Evolutionary conservation across 371 early-diverging fungal species (phyloP), one percentile per base, ranked within the genome.

Genomic region (Lichtheimia ornata): DNA sequence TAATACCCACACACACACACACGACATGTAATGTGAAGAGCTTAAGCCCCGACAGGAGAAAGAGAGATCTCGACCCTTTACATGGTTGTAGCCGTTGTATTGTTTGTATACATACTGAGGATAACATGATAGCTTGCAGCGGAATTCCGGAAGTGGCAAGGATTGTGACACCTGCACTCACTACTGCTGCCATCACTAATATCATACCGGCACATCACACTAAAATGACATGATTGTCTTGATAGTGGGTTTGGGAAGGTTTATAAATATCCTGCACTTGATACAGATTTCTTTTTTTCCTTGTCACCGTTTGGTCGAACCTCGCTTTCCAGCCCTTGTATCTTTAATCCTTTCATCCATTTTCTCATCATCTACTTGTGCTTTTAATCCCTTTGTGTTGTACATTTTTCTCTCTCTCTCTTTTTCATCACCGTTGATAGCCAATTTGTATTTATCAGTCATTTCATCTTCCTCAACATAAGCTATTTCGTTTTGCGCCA

Each of bases 401-500:
- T 54, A 54, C n/a, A 30, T 54, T 54, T 40, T 54, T 27, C 54
- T 20, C 22, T 54, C 40, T 27, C 54, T 20, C 22, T 54, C 40
- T 40, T 53, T 40, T 12, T 47, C 17, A n/a, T 47, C 15, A 15
- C 18, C 5, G 47, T 47, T 18, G 22, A 47, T 47, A 17, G 5
- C 47, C 47, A n/a, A 15, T n/a, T n/a, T 47, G 47, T 47, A 54
- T 54, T 30, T 47, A 47, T 22, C 22, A 35, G 9, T 35, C 35
- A 35, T 11, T 35, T 11, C 35, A 35, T 11, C 0, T 11, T 11
- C 9, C 11, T 35, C 35, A 35, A 35, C 35, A 35, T 35, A 35
- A 35, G 25, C 27, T 49, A 47, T 57, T 57, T 56, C 22, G n/a
- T 22, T 56, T 17, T 56, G 42, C 20, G 5, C 13, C 70, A 65